Conservation (phyloP, 495 filamentous ascomycete species). For the Ramalina intermedia region DNA sequence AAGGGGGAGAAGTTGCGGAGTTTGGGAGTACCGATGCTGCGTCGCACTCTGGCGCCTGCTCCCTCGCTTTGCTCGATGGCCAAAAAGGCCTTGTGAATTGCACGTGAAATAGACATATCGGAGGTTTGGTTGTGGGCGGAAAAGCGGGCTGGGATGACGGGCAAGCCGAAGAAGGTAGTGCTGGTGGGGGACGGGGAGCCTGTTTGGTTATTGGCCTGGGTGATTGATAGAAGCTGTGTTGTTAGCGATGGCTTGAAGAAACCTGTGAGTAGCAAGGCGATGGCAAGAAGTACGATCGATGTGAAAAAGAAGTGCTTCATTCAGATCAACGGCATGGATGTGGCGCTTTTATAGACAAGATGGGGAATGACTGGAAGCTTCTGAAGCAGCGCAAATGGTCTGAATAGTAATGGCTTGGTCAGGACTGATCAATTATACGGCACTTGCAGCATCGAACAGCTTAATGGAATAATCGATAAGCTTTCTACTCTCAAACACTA, state of each 20-base stretch:
- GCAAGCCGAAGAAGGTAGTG: slow-evolving; percentile 9
- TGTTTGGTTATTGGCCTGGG: slow-evolving; percentile 23
- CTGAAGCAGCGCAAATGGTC: background rate
- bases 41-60: slow-evolving; percentile 73
- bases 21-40: slow-evolving; percentile 73
- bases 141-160: slow-evolving; percentile 9
- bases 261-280: background rate
- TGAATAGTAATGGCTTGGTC: no score
- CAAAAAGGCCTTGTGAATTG: slow-evolving; percentile 66
- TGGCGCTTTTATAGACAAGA: background rate
- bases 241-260: no score
- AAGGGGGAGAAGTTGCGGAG: slow-evolving; percentile 85
- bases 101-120: slow-evolving; percentile 55
- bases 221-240: slow-evolving; percentile 1
- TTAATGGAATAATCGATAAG: no score
- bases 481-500: no score
- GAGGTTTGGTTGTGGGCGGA: slow-evolving; percentile 18
- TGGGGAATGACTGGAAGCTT: background rate
- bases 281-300: background rate
- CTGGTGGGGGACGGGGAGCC: slow-evolving; percentile 6
- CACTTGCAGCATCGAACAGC: no score
- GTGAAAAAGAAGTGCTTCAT: background rate
- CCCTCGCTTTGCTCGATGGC: slow-evolving; percentile 83
- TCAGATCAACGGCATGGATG: background rate
- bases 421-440: no score